Percentiles rank a stretch among this genome's conserved stretches.
These are phyloP conservation scores for Solidago caesia DNA, from an alignment of 129 eudicot genomes.

Conservation along the genomic window DNA sequence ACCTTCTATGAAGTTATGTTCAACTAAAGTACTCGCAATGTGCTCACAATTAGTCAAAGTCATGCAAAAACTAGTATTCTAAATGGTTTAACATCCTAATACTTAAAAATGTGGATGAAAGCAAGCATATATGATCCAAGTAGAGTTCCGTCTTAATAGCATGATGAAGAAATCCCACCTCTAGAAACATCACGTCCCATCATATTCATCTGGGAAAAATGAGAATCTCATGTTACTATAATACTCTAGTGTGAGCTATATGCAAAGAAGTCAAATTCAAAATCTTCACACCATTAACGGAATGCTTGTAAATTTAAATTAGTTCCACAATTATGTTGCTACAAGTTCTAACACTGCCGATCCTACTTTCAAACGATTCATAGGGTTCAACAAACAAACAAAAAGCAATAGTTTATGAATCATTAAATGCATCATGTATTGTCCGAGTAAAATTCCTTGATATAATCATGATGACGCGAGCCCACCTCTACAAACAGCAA, in stretches of 20 bases:
- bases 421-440: slow-evolving; percentile 24
- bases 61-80: background rate
- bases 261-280: slow-evolving; percentile 14
- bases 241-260: slow-evolving; percentile 26
- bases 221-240: slow-evolving; percentile 54
- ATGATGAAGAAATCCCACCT: slow-evolving; percentile 61
- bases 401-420: background rate
- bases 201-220: slow-evolving; percentile 90
- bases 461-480: slow-evolving; percentile 28
- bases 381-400: slow-evolving; percentile 14
- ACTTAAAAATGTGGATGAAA: background rate
- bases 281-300: background rate
- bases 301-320: slow-evolving; percentile 13
- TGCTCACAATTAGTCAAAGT: background rate
- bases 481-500: slow-evolving; percentile 41
- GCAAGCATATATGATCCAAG: slow-evolving; percentile 16
- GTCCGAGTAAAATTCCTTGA: slow-evolving; percentile 29
- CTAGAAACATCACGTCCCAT: slow-evolving; percentile 85
- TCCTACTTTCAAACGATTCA: slow-evolving; percentile 17
- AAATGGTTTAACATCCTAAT: slow-evolving; percentile 6
- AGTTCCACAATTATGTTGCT: background rate
- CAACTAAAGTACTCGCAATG: slow-evolving; percentile 15
- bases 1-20: slow-evolving; percentile 14
- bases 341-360: background rate
- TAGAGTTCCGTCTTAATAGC: slow-evolving; percentile 37